Base-by-base conservation (phyloP, 768 basidiomycete species). In the Rossbeevera mucosa region DNA sequence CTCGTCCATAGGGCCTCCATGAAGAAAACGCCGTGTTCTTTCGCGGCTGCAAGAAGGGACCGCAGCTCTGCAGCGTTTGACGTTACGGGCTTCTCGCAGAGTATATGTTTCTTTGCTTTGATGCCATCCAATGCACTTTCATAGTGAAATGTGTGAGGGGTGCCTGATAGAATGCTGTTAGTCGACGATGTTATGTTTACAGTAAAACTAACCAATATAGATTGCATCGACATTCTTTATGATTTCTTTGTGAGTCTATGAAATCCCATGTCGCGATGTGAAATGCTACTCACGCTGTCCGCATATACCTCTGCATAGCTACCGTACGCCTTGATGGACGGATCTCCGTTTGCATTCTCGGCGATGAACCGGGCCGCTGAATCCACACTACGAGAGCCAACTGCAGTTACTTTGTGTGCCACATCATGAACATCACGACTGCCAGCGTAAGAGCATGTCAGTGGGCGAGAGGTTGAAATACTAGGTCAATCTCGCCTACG, bases 1-100 rank as follows among this genome's bases (percentile, higher is more conserved):
- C 88, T 77, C 30, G 91, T 91, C 89, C 91, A 92, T 69, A 92
- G 75, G 0, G 88, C 91, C 70, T 94, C 93, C 91, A 94, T 94
- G 61, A 94, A 81, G 75, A 94, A 94, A 1, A 92, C 77, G 16
- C 83, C 80, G 59, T 85, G 74, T 64, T 89, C 80, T 66, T 86
- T 87, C 2, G 93, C 91, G 18, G 89, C 77, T 9, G 72, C 72
- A 18, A 92, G 72, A 21, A 95, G 77, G 43, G 83, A 80, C n/a
- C 81, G 78, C 20, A 91, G 74, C 63, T 94, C 91, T 2, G 83
- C 79, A 5, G 78, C 74, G 62, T 91, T 93, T 55, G 75, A 79
- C 1, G 92, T 94, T 47, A 88, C 85, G 0, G 91, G 89, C 63
- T 95, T 94, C 70, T 95, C 92, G 69, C 89, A 89, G 22, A 94